Conservation (phyloP, 2,329 filamentous ascomycete species). For the Penicillium occitanis region DNA sequence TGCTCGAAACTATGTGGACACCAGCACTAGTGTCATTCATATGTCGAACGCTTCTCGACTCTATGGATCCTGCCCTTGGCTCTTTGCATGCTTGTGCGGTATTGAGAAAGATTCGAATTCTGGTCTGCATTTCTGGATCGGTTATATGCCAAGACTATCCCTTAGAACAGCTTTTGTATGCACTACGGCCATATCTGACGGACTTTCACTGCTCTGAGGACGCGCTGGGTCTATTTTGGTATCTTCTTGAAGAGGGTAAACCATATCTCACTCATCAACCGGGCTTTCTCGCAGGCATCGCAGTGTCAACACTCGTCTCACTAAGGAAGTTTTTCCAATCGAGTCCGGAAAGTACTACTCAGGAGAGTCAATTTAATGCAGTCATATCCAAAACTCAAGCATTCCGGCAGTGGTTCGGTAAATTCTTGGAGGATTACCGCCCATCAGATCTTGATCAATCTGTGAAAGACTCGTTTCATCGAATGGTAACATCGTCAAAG, state of each 20-base stretch:
- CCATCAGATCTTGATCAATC: constrained; percentile 52
- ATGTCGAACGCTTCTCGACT: constrained; percentile 74
- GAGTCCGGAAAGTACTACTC: constrained; percentile 74
- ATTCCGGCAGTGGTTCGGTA: constrained; percentile 77
- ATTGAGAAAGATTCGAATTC: constrained; percentile 77
- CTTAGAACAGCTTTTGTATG: constrained; percentile 84
- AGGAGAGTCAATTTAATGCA: constrained; percentile 76
- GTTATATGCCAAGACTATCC: constrained; percentile 76
- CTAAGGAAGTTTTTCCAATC: constrained; percentile 73
- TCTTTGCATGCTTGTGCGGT: constrained; percentile 84
- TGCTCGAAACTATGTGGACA: constrained; percentile 69
- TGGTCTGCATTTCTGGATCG: constrained; percentile 74
- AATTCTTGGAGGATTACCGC: constrained; percentile 65
- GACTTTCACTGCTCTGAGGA: constrained; percentile 89
- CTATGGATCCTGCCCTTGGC: constrained; percentile 78
- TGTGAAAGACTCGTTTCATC: constrained; percentile 60
- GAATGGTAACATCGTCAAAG: constrained; percentile 68
- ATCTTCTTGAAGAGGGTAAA: constrained; percentile 70
- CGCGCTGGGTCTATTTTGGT: constrained; percentile 80
- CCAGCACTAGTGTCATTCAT: constrained; percentile 71
- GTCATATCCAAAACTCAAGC: constrained; percentile 72
- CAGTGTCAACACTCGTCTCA: constrained; percentile 75
- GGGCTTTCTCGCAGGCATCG: constrained; percentile 77
- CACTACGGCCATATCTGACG: constrained; percentile 73
- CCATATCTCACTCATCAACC: constrained; percentile 64